A percentile compares a stretch with the other conserved stretches of the same genome.
phyloP scores from a whole-genome alignment of 495 filamentous ascomycete species.

The Lophiostoma macrostomum region DNA sequence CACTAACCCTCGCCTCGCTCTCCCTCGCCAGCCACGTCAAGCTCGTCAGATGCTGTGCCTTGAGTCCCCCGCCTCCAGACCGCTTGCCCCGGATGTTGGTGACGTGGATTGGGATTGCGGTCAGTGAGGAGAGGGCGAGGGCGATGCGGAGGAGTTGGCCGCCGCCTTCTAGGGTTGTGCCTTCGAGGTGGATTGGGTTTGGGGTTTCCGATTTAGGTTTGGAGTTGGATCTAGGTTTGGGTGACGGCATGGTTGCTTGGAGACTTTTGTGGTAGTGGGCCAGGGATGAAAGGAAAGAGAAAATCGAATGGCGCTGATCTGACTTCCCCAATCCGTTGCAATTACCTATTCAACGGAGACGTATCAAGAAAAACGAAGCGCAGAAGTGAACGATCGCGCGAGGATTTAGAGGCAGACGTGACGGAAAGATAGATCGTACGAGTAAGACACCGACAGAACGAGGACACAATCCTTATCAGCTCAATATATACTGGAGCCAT shows the following conservation, averaged over 20 bases:
- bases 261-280: conserved; percentile 1
- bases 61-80: conserved; percentile 57
- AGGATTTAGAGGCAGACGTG: no score
- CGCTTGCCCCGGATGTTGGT: conserved; percentile 69
- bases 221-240: neutral
- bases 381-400: no score
- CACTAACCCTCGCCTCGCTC: conserved; percentile 57
- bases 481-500: no score
- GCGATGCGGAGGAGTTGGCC: conserved; percentile 78
- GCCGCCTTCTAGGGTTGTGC: conserved; percentile 75
- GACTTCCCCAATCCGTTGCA: no score
- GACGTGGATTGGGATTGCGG: conserved; percentile 61
- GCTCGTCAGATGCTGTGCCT: conserved; percentile 69
- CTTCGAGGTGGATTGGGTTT: conserved; percentile 22
- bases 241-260: neutral
- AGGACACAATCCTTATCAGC: no score
- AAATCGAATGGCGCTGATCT: no score
- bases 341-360: no score
- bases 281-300: no score
- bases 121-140: conserved; percentile 65
- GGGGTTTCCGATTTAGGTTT: neutral
- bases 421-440: no score
- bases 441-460: no score
- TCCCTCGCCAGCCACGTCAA: conserved; percentile 63
- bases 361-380: no score